Conservation (phyloP, 176 grass and related monocot species). For the Aegilops bicornis region DNA sequence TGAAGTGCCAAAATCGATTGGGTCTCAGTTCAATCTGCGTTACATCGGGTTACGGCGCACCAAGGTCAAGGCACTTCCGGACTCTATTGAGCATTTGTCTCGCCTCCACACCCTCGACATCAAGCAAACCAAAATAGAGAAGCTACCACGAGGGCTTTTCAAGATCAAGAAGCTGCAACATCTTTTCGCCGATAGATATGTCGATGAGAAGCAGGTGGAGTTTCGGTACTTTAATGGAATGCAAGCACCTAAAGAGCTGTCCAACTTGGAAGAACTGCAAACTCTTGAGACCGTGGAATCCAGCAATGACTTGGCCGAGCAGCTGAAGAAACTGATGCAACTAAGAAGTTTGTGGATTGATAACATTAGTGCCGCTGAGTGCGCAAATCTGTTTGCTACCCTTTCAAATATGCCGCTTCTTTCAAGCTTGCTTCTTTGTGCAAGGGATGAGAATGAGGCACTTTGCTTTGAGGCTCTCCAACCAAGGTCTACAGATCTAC, state of each 20-base stretch:
- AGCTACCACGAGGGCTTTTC: conserved; percentile 24
- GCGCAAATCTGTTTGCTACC: neutral
- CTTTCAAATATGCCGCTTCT: neutral
- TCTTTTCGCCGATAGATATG: conserved; percentile 30
- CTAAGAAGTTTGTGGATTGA: conserved; percentile 23
- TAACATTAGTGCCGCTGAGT: neutral
- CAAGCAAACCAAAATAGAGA: conserved; percentile 40
- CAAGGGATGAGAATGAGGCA: neutral
- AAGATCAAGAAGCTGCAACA: conserved; percentile 25
- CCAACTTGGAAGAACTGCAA: conserved; percentile 19
- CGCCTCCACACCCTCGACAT: conserved; percentile 40
- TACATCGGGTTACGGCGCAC: conserved; percentile 35
- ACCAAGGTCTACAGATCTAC: neutral
- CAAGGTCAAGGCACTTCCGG: conserved; percentile 42
- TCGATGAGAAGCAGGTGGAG: conserved; percentile 8
- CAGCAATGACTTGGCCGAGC: conserved; percentile 24
- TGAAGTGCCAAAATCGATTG: conserved; percentile 14
- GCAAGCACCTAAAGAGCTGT: conserved; percentile 33
- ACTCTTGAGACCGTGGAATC: conserved; percentile 38
- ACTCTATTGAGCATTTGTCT: conserved; percentile 10
- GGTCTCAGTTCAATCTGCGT: conserved; percentile 31
- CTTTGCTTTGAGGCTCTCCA: neutral
- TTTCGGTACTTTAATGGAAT: conserved; percentile 35
- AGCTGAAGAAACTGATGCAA: conserved; percentile 31
- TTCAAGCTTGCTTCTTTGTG: conserved; percentile 24